Conservation (phyloP, 192 early-diverging fungal genomes). For the Geosiphon pyriformis region DNA sequence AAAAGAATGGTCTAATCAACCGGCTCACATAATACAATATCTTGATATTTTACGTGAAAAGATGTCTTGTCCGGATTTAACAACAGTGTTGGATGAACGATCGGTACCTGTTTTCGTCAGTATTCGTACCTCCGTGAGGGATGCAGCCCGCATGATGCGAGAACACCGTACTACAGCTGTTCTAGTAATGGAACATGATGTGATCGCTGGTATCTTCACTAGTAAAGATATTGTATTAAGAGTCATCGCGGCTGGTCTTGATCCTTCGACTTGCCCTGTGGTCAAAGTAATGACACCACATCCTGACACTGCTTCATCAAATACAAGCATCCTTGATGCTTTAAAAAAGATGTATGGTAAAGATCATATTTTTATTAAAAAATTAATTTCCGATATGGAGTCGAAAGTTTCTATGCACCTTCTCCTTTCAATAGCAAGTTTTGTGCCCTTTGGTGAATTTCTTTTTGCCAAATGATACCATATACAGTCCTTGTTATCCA, state of each 20-base stretch:
- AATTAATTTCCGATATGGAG: background rate
- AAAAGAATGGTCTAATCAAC: conserved; percentile 70
- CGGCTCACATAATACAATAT: conserved; percentile 64
- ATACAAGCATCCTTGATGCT: conserved; percentile 74
- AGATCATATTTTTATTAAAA: background rate
- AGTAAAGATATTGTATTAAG: conserved; percentile 84
- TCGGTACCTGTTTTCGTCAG: conserved; percentile 55
- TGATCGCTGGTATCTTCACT: conserved; percentile 88
- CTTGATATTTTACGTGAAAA: conserved; percentile 70
- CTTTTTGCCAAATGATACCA: background rate
- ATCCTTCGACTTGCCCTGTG: conserved; percentile 85
- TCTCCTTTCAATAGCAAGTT: background rate
- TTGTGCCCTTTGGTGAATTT: background rate
- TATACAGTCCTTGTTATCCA: conserved; percentile 13
- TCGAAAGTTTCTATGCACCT: background rate
- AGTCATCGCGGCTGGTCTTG: conserved; percentile 81
- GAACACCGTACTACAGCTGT: conserved; percentile 67
- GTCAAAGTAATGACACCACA: conserved; percentile 97
- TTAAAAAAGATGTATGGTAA: conserved; percentile 78
- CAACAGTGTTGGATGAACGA: conserved; percentile 66
- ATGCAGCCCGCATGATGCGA: conserved; percentile 72
- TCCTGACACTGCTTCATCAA: conserved; percentile 68
- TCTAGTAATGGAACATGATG: conserved; percentile 64
- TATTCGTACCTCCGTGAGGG: conserved; percentile 61
- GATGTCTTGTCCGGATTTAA: conserved; percentile 90